Evolutionary conservation across 2,329 filamentous ascomycete genomes (phyloP).

Genomic region (Aspergillus pseudoglaucus): DNA sequence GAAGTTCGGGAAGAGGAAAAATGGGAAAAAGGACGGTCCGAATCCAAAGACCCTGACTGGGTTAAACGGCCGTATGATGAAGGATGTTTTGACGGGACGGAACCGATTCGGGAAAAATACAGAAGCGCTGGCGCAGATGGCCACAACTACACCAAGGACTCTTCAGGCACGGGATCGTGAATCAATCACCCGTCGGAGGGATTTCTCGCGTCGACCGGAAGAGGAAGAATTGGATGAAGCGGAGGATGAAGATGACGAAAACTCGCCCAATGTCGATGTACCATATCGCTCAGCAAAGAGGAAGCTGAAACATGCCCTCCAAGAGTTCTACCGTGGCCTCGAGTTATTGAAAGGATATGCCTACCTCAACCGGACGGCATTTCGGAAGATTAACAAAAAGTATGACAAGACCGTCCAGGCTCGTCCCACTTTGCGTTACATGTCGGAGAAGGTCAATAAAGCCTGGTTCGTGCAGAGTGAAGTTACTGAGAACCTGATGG

Average conservation of each 20-base stretch:
- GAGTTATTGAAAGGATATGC: constrained; percentile 91
- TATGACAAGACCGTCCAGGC: constrained; percentile 88
- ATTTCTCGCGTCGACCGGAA: constrained; percentile 42
- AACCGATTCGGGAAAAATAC: constrained; percentile 51
- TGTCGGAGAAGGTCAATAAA: constrained; percentile 85
- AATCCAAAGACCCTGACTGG: constrained; percentile 17
- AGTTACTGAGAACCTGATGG: constrained; percentile 71
- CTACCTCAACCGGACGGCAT: constrained; percentile 82
- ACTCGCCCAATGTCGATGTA: constrained; percentile 51
- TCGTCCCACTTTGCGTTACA: constrained; percentile 69
- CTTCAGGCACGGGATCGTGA: constrained; percentile 25
- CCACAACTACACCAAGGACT: constrained; percentile 30
- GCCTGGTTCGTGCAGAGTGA: constrained; percentile 90
- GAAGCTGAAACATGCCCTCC: constrained; percentile 82
- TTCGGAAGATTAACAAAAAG: constrained; percentile 97
- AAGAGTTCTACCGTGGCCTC: constrained; percentile 87
- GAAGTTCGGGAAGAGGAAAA: constrained; percentile 15
- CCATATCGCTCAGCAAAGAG: constrained; percentile 82
- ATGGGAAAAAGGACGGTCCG: constrained; percentile 16
- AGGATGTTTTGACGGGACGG: constrained; percentile 39
- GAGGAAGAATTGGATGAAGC: not conserved
- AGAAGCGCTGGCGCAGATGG: constrained; percentile 41
- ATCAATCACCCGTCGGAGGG: constrained; percentile 32
- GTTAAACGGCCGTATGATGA: constrained; percentile 25
- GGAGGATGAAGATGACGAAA: constrained; percentile 13